Conservation (phyloP, 2,329 filamentous ascomycete species). For the Neodidymelliopsis sp. region DNA sequence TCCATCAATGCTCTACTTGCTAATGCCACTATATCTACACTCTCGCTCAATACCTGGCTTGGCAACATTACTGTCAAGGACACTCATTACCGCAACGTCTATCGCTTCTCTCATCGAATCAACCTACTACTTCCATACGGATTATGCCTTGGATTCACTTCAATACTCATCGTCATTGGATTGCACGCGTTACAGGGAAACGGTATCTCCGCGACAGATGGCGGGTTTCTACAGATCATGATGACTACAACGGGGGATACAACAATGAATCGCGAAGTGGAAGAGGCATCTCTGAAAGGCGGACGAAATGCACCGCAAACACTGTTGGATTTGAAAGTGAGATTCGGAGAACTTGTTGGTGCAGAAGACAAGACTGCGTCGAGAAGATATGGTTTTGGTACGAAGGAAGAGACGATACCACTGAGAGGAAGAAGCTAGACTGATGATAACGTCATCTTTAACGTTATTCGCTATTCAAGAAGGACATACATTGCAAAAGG, state of each 20-base stretch:
- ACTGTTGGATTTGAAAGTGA: too few species aligned
- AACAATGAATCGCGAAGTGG: too few species aligned
- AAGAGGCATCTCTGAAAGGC: too few species aligned
- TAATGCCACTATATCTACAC: constrained; percentile 20
- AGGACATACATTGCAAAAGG: too few species aligned
- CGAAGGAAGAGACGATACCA: too few species aligned
- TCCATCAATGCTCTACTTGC: constrained; percentile 13
- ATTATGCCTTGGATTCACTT: neutral
- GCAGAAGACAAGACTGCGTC: too few species aligned
- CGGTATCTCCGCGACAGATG: constrained; percentile 10
- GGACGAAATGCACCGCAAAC: too few species aligned
- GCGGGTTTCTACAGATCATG: constrained; percentile 24
- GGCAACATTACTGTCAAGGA: constrained; percentile 1
- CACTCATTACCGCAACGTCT: constrained; percentile 10
- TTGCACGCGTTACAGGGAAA: constrained; percentile 12
- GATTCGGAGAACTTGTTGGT: too few species aligned
- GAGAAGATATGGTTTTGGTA: too few species aligned
- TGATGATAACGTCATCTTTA: too few species aligned
- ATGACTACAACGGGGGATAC: constrained; percentile 17
- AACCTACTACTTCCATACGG: constrained; percentile 19
- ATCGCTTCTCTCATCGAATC: constrained; percentile 8
- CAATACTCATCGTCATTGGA: constrained; percentile 4
- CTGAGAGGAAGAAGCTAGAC: too few species aligned
- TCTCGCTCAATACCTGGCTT: constrained; percentile 8
- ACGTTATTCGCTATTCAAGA: too few species aligned